Conservation (phyloP, 768 basidiomycete genomes). For the Crepidotus variabilis region DNA sequence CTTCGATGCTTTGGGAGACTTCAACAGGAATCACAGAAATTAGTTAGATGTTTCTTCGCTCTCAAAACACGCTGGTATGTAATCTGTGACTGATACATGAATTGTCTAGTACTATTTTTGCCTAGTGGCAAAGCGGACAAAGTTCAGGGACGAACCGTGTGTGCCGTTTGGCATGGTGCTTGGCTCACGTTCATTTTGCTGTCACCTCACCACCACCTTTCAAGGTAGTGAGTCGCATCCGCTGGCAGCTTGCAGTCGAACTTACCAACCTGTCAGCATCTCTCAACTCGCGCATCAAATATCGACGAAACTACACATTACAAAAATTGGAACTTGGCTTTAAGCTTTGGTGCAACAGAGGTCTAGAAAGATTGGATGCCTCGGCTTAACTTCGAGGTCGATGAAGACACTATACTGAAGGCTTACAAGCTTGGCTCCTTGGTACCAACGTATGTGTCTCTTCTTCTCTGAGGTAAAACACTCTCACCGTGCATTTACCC, state of each 20-base stretch:
- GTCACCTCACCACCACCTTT: neutral
- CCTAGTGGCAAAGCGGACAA: neutral
- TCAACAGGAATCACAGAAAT: too few relatives aligned
- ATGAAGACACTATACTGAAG: slow-evolving; percentile 81
- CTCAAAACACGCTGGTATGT: too few relatives aligned
- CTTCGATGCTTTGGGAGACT: too few relatives aligned
- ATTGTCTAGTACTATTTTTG: neutral
- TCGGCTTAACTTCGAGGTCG: slow-evolving; percentile 61
- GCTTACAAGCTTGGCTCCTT: slow-evolving; percentile 79
- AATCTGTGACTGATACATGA: too few relatives aligned
- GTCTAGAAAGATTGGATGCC: slow-evolving; percentile 51
- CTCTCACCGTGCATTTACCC: neutral
- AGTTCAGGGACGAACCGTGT: neutral
- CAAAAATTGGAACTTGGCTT: too few relatives aligned
- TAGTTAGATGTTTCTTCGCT: too few relatives aligned
- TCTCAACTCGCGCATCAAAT: too few relatives aligned
- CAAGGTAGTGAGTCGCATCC: too few relatives aligned
- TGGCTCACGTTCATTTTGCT: neutral
- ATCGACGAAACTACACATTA: too few relatives aligned
- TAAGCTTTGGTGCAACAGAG: too few relatives aligned
- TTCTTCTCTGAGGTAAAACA: neutral
- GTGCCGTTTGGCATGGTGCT: neutral
- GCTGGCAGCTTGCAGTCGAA: too few relatives aligned
- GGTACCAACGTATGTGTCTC: slow-evolving; percentile 57
- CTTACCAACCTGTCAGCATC: too few relatives aligned